A percentile compares a stretch with the other conserved stretches of the same genome.
Evolutionary conservation across 2,329 filamentous ascomycete genomes (phyloP).

Genomic region (Trichophyton mentagrophytes): DNA sequence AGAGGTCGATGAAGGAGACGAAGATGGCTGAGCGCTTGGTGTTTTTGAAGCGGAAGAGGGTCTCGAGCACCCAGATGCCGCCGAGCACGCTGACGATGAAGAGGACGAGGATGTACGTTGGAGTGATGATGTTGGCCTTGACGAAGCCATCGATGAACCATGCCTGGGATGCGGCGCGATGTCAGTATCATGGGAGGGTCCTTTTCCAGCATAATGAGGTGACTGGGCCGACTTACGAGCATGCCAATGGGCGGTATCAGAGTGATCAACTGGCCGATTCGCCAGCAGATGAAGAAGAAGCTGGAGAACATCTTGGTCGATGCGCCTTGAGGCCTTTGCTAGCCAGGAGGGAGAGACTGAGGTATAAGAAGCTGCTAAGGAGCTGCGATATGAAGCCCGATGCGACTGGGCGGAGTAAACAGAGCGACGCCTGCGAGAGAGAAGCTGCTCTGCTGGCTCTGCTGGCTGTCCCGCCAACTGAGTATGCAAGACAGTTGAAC

Average conservation of each 20-base stretch:
- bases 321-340: constrained; percentile 31
- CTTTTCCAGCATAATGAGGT: not conserved
- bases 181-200: not conserved
- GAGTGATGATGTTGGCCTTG: constrained; percentile 45
- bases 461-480: not conserved
- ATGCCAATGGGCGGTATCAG: constrained; percentile 52
- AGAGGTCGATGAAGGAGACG: constrained; percentile 49
- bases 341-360: too few species aligned
- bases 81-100: constrained; percentile 53
- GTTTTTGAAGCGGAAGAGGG: constrained; percentile 46
- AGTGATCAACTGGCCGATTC: constrained; percentile 48
- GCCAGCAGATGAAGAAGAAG: constrained; percentile 50
- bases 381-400: too few species aligned
- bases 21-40: constrained; percentile 47
- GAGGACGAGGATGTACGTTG: constrained; percentile 47
- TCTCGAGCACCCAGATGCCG: constrained; percentile 49
- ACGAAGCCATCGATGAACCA: constrained; percentile 51
- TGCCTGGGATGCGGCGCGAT: constrained; percentile 23
- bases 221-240: constrained; percentile 30
- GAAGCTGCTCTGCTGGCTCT: too few species aligned
- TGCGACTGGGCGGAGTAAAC: not conserved
- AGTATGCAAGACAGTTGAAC: not conserved
- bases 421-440: not conserved
- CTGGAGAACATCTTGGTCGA: constrained; percentile 36
- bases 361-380: too few species aligned